Base-by-base conservation (phyloP, 176 grass and related monocot species). In the Phragmites australis region DNA sequence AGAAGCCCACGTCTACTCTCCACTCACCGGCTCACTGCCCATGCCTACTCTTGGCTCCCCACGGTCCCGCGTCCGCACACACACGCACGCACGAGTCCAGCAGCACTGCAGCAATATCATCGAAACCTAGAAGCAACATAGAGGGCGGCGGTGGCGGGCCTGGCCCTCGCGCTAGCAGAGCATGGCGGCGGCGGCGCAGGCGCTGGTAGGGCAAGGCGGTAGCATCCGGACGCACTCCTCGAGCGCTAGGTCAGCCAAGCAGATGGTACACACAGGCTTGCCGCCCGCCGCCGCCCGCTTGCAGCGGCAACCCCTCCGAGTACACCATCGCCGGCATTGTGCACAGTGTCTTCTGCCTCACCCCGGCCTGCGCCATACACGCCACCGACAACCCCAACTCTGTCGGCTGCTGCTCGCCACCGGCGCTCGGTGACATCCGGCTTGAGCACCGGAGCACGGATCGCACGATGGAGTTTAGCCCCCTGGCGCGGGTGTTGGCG, bases 401-500 rank as follows among this genome's bases (percentile, higher is more conserved):
- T 17, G 61, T 27, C 14, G 21, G 9, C n/a, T 1, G 10, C 32
- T 3, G 53, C 30, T 9, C 41, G 6, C 6, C 8, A 5, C 14
- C 64, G n/a, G n/a, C n/a, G 46, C 70, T 59, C 23, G 32, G 63
- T 19, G 82, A 46, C 81, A 76, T 80, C 77, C 56, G 58, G 72
- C 67, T 87, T 31, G 88, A 88, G 70, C 88, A 93, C 55, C 86
- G 91, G 63, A 93, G 86, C 30, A 84, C 86, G 74, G 88, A 93
- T 39, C 94, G 91, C 53, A 97, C 86, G 59, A 97, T 81, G 4
- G 88, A 97, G 87, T 93, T 97, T 74, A 97, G 84, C 37, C 88
- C 94, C 41, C n/a, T n/a, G 93, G 88, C 39, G 91, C 91, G 74
- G n/a, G n/a, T n/a, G n/a, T n/a, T n/a, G n/a, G n/a, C n/a, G n/a